Evolutionary conservation across 345 rosid species (phyloP), one percentile per base, ranked within the genome.

Genomic region (Arabis hirsuta): DNA sequence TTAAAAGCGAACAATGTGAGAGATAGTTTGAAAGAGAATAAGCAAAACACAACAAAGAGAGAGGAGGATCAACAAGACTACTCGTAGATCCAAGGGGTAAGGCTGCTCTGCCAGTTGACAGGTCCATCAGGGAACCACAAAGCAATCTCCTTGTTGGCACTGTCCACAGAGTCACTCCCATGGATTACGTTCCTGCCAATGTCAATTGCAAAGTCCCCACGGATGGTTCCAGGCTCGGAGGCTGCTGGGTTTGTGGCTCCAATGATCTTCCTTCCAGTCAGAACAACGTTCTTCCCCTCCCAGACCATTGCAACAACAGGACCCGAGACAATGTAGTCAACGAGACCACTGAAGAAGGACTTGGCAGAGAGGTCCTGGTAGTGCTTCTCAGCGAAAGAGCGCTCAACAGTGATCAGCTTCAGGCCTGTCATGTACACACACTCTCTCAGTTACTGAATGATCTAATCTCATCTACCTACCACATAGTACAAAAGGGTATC

Each of bases 161-260:
- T 95, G 73, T 84, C 93, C 9, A 91, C 89, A 0, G 97, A 69
- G 68, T 95, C 99, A 44, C 97, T 91, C 47, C 97, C 97, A 1
- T 95, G 99, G 63, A 95, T 91, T 9, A 95, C 87, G 54, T 95
- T 95, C 84, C 97, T 91, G 74, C 97, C 99, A 68, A 88, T 88
- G 52, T 89, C 96, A 69, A 95, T 85, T 0, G 97, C 96, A 44
- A 72, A 88, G 65, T 91, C 97, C 5, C 99, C 99, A 57, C 99
- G 96, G 78, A 95, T 95, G 39, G 99, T 95, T 73, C 97, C 96
- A 9, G 99, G 96, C 46, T 90, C 96, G 53, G 97, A 83, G 0
- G 83, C 87, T 0, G 96, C 85, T 26, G 99, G 99, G 83, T 95
- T 95, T 36, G 99, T 95, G n/a, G 96, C 99, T 54, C 99, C 99